These are phyloP conservation scores for Calonectria fujianensis DNA, from an alignment of 2,329 filamentous ascomycete genomes.

Conservation along the genomic window DNA sequence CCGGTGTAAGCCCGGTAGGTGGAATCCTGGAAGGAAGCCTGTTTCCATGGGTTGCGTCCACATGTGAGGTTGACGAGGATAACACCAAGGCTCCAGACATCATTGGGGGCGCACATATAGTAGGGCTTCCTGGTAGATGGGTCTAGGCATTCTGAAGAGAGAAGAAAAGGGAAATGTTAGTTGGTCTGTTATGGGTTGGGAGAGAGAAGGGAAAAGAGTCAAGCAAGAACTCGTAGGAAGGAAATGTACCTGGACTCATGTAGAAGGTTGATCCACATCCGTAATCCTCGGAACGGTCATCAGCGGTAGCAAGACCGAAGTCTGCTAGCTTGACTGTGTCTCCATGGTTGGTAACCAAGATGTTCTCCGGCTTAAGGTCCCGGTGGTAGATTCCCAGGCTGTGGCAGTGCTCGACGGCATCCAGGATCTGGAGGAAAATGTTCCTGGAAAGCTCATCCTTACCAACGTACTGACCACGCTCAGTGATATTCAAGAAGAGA, in stretches of 20 bases:
- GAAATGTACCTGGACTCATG: slow-evolving; percentile 94
- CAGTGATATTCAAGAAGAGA: slow-evolving; percentile 97
- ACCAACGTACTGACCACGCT: slow-evolving; percentile 93
- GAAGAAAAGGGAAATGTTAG: slow-evolving; percentile 53
- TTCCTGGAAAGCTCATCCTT: slow-evolving; percentile 91
- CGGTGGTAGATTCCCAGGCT: slow-evolving; percentile 95
- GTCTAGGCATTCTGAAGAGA: slow-evolving; percentile 86
- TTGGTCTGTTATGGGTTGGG: slow-evolving; percentile 46
- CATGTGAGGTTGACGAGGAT: slow-evolving; percentile 98
- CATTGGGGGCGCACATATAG: slow-evolving; percentile 95
- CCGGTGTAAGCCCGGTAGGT: slow-evolving; percentile 94
- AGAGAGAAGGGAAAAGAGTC: slow-evolving; percentile 35
- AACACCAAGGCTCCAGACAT: slow-evolving; percentile 98
- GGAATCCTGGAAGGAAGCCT: slow-evolving; percentile 93
- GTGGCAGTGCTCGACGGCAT: slow-evolving; percentile 97
- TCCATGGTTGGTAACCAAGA: slow-evolving; percentile 91
- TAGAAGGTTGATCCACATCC: slow-evolving; percentile 99
- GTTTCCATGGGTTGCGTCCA: slow-evolving; percentile 99
- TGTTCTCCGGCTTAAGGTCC: slow-evolving; percentile 98
- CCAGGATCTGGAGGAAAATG: slow-evolving; percentile 95
- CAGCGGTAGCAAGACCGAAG: slow-evolving; percentile 94
- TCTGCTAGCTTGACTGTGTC: slow-evolving; percentile 96
- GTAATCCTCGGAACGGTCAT: slow-evolving; percentile 91
- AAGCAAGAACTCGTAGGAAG: slow-evolving; percentile 31
- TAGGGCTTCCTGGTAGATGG: slow-evolving; percentile 83